Percentiles rank a stretch among this genome's conserved stretches.
These are phyloP conservation scores for Phlyctochytrium arcticum DNA, from an alignment of 192 early-diverging fungal species.

Conservation along the genomic window DNA sequence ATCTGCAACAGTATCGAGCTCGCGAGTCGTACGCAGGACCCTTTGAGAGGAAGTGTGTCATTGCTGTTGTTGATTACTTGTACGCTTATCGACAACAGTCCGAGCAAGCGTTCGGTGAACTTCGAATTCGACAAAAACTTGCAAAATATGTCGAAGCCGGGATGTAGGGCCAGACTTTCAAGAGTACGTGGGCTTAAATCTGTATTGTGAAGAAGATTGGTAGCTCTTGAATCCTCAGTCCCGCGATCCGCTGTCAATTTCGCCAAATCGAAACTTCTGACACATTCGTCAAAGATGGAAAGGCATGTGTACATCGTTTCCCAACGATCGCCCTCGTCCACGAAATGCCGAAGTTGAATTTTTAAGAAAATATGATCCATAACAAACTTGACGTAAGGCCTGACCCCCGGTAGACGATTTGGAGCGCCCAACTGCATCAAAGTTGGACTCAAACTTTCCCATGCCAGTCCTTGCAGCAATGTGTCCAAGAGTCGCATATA, in stretches of 20 bases:
- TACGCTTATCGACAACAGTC: constrained; percentile 59
- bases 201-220: constrained; percentile 17
- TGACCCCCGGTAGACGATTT: constrained; percentile 68
- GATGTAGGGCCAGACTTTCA: constrained; percentile 61
- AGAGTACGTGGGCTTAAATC: too few species aligned
- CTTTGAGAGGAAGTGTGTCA: constrained; percentile 3
- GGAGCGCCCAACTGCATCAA: constrained; percentile 59
- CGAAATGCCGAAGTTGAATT: constrained; percentile 63
- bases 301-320: constrained; percentile 69
- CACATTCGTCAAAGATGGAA: constrained; percentile 71
- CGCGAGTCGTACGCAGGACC: constrained; percentile 29
- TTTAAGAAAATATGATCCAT: constrained; percentile 83
- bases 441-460: constrained; percentile 39
- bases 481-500: constrained; percentile 70
- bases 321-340: constrained; percentile 69
- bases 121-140: constrained; percentile 73
- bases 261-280: constrained; percentile 71
- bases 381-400: constrained; percentile 73
- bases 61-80: constrained; percentile 50
- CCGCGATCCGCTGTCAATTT: constrained; percentile 20
- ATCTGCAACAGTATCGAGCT: constrained; percentile 39
- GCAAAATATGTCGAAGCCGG: constrained; percentile 80
- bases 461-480: constrained; percentile 41
- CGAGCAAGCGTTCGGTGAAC: constrained; percentile 66
- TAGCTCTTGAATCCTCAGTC: not conserved